These are phyloP conservation scores for Cryptococcus floricola DNA, from an alignment of 1,284 basidiomycete species.

Conservation along the genomic window DNA sequence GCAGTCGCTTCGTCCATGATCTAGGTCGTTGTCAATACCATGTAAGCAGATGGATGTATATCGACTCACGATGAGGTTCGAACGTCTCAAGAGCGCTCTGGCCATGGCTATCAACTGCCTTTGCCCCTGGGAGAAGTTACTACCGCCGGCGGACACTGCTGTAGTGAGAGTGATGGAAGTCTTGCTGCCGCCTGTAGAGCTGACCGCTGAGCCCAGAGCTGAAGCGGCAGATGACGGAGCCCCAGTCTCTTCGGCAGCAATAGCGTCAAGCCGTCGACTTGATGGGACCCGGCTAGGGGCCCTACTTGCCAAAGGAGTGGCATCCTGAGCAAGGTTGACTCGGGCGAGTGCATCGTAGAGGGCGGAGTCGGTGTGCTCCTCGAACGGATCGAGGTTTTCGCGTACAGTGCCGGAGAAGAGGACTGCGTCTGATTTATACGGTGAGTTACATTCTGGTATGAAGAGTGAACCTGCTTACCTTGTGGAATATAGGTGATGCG, in stretches of 20 bases:
- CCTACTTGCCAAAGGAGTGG: conserved; percentile 14
- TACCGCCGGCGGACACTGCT: conserved; percentile 70
- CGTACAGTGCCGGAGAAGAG: conserved; percentile 82
- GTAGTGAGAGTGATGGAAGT: conserved; percentile 63
- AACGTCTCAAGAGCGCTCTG: conserved; percentile 68
- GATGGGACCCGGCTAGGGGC: conserved; percentile 17
- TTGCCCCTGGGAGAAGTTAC: conserved; percentile 81
- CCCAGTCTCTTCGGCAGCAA: conserved; percentile 16
- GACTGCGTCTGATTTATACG: conserved; percentile 57
- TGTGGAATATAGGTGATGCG: conserved; percentile 52
- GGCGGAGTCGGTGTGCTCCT: conserved; percentile 74
- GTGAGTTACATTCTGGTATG: background rate
- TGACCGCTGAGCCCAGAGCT: conserved; percentile 1
- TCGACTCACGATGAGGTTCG: conserved; percentile 59
- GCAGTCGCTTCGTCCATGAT: conserved; percentile 81
- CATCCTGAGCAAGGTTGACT: conserved; percentile 33
- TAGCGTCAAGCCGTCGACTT: conserved; percentile 16
- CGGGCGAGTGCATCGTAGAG: conserved; percentile 55
- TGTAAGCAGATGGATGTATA: background rate
- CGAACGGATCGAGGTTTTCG: conserved; percentile 83
- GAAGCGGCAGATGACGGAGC: conserved; percentile 4
- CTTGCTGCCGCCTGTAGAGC: conserved; percentile 50
- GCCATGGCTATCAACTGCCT: conserved; percentile 68
- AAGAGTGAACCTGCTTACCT: conserved; percentile 18
- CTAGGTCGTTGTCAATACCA: conserved; percentile 9